Percentiles rank a stretch among this genome's conserved stretches.
phyloP scores from a whole-genome alignment of 2,329 filamentous ascomycete species.

The Cladosporium sp. region DNA sequence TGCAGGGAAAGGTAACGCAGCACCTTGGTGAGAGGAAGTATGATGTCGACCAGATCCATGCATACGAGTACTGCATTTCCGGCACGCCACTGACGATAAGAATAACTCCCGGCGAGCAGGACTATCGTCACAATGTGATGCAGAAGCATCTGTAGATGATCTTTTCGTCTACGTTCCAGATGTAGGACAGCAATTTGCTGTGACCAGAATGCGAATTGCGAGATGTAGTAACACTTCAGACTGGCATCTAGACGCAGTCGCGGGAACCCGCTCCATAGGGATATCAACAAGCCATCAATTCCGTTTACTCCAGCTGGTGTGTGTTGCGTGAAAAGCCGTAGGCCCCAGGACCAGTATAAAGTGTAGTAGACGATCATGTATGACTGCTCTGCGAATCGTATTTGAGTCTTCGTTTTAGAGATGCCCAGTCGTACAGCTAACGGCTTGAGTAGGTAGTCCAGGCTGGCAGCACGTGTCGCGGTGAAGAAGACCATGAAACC shows the following conservation, averaged over 20 bases:
- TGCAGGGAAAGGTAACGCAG: conserved; percentile 85
- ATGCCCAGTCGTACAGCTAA: conserved; percentile 73
- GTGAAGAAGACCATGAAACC: conserved; percentile 85
- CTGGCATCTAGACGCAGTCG: conserved; percentile 70
- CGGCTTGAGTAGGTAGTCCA: conserved; percentile 85
- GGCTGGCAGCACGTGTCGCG: conserved; percentile 76
- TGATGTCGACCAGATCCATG: conserved; percentile 90
- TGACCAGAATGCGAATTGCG: conserved; percentile 88
- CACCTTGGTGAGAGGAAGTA: conserved; percentile 82
- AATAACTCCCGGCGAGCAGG: conserved; percentile 80
- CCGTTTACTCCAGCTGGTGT: conserved; percentile 29
- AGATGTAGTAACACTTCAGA: conserved; percentile 86
- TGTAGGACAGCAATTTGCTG: conserved; percentile 94
- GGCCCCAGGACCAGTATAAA: conserved; percentile 78
- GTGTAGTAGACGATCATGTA: conserved; percentile 86
- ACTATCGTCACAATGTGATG: conserved; percentile 89
- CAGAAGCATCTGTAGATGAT: conserved; percentile 92
- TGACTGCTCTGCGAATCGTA: conserved; percentile 81
- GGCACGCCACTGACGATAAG: conserved; percentile 82
- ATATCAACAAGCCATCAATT: conserved; percentile 31
- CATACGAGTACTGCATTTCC: conserved; percentile 85
- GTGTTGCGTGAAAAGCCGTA: conserved; percentile 56
- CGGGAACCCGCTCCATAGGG: conserved; percentile 82
- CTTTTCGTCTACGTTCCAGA: conserved; percentile 90
- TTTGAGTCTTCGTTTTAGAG: conserved; percentile 51